These are phyloP conservation scores for Leucogyrophana mollusca DNA, from an alignment of 768 basidiomycete genomes.

Conservation along the genomic window DNA sequence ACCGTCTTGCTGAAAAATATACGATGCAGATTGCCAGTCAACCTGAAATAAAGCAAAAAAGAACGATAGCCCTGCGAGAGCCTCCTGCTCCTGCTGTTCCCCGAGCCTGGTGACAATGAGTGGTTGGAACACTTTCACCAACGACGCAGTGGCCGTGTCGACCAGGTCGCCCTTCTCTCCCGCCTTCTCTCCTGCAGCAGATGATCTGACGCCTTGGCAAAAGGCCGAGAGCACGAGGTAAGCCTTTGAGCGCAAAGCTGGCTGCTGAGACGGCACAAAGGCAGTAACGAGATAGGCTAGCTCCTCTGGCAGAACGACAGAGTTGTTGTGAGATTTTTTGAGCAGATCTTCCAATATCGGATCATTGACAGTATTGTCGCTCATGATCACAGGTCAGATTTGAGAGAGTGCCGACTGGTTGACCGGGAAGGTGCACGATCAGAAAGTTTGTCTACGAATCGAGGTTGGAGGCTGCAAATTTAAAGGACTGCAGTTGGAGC, in stretches of 20 bases:
- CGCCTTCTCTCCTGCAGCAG: constrained; percentile 31
- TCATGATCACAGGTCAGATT: too few relatives aligned
- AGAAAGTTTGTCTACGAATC: too few relatives aligned
- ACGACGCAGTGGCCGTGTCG: constrained; percentile 47
- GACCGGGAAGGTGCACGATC: too few relatives aligned
- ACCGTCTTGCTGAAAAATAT: constrained; percentile 64
- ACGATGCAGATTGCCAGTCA: constrained; percentile 65
- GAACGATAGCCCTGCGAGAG: constrained; percentile 57
- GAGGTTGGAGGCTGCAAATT: too few relatives aligned
- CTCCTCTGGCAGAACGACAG: constrained; percentile 51
- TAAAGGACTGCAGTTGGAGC: too few relatives aligned
- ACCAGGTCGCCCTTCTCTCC: constrained; percentile 35
- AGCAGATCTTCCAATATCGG: constrained; percentile 29
- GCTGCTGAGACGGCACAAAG: constrained; percentile 48
- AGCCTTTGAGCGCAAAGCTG: constrained; percentile 59
- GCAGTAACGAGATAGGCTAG: constrained; percentile 48
- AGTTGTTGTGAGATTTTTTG: constrained; percentile 30
- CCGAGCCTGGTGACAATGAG: constrained; percentile 48
- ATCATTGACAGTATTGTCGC: not conserved
- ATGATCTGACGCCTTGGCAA: constrained; percentile 56
- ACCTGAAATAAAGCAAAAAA: constrained; percentile 82
- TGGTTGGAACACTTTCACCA: constrained; percentile 52
- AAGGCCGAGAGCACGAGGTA: constrained; percentile 68
- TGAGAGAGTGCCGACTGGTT: too few relatives aligned
- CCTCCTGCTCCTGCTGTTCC: constrained; percentile 51